phyloP scores from a whole-genome alignment of 140 eudicot species.

The Oenanthe javanica region DNA sequence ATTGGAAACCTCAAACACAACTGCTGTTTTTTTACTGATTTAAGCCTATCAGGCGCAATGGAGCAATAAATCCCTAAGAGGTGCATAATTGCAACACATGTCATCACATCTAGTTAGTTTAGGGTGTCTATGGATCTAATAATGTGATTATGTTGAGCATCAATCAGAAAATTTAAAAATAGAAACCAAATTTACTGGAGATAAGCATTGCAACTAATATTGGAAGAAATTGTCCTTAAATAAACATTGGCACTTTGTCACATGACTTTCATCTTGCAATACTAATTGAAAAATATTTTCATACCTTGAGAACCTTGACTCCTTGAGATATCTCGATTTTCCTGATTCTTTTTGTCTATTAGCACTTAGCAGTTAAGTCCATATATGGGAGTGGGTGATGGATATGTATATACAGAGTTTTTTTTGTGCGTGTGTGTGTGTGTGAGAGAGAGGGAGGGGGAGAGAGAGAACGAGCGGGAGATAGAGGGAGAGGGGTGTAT shows the following conservation, averaged over 20 bases:
- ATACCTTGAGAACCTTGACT: background rate
- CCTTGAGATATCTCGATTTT: background rate
- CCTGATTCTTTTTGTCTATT: background rate
- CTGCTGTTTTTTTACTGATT: background rate
- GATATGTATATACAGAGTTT: background rate
- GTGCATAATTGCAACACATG: background rate
- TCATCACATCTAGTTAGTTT: background rate
- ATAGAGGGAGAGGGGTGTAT: background rate
- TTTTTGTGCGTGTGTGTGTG: background rate
- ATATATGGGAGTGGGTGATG: background rate
- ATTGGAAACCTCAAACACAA: background rate
- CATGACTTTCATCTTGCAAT: background rate
- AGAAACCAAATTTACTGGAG: background rate
- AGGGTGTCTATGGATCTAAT: background rate
- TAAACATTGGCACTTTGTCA: background rate
- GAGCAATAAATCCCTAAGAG: background rate
- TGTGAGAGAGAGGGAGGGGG: background rate
- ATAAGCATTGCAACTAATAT: background rate
- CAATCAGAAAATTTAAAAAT: background rate
- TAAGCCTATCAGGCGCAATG: background rate
- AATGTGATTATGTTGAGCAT: background rate
- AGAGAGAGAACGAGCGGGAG: too few relatives aligned
- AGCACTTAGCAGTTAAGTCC: background rate
- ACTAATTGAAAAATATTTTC: background rate
- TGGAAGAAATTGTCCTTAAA: background rate